Conservation (phyloP, 441 rosid genomes). For the Erodium chrysanthum region DNA sequence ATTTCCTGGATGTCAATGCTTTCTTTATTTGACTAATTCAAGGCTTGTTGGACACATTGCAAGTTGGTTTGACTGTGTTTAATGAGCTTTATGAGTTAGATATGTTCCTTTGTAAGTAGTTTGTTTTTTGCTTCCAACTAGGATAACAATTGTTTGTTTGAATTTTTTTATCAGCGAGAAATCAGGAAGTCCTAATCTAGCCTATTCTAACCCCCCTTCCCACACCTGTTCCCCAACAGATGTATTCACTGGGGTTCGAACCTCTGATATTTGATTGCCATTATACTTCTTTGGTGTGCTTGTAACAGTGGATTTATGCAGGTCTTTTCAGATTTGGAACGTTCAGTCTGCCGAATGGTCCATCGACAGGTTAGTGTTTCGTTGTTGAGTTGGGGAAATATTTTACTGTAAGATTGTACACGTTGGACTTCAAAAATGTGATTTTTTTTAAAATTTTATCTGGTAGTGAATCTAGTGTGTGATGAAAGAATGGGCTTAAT, state of each 20-base stretch:
- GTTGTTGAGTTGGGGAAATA: constrained; percentile 4
- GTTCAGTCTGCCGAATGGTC: constrained; percentile 89
- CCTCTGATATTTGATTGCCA: not conserved
- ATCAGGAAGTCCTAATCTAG: no score
- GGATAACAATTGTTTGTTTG: not conserved
- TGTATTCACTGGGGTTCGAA: no score
- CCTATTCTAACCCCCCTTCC: no score
- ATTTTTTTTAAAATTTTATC: not conserved
- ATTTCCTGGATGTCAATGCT: not conserved
- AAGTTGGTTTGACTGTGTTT: not conserved
- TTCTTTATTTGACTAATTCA: not conserved
- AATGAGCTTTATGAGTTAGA: not conserved
- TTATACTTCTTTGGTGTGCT: constrained; percentile 8
- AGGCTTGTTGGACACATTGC: not conserved
- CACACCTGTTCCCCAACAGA: no score
- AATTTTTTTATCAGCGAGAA: no score
- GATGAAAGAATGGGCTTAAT: not conserved
- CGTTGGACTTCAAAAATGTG: not conserved
- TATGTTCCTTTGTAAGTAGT: not conserved
- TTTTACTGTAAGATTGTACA: constrained; percentile 3
- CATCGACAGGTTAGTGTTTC: constrained; percentile 70
- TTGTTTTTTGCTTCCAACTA: no score
- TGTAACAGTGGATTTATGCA: constrained; percentile 25
- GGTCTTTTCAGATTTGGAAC: constrained; percentile 95
- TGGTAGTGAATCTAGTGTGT: not conserved